Conservation (phyloP, 805 yeast species). For the Yamadazyma laniorum region DNA sequence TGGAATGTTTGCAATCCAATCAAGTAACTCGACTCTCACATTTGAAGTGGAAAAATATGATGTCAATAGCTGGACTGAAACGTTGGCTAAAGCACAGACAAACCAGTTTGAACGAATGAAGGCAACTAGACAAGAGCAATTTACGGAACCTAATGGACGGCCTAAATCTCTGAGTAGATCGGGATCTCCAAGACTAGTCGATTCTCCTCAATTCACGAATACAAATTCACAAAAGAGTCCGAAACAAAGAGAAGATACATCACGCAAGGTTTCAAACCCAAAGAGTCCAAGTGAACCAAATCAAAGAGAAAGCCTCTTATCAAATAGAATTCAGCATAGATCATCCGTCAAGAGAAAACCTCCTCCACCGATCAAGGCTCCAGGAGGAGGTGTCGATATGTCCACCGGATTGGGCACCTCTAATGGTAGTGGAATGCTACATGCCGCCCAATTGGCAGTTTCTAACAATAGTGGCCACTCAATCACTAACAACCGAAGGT, state of each 20-base stretch:
- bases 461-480: slow-evolving; percentile 26
- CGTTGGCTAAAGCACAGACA: slow-evolving; percentile 48
- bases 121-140: slow-evolving; percentile 13
- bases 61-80: slow-evolving; percentile 55
- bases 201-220: slow-evolving; percentile 21
- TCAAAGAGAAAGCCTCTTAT: slow-evolving; percentile 15
- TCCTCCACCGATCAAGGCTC: slow-evolving; percentile 27
- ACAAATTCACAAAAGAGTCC: background rate
- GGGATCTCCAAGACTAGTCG: slow-evolving; percentile 21
- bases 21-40: slow-evolving; percentile 52
- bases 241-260: background rate
- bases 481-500: slow-evolving; percentile 25
- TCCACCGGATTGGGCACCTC: slow-evolving; percentile 28
- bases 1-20: slow-evolving; percentile 56
- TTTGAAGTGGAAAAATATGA: slow-evolving; percentile 56
- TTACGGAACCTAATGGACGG: slow-evolving; percentile 1
- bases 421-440: slow-evolving; percentile 28
- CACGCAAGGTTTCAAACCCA: background rate
- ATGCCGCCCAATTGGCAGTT: slow-evolving; percentile 46
- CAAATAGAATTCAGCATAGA: slow-evolving; percentile 16
- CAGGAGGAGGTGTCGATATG: slow-evolving; percentile 22
- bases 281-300: background rate
- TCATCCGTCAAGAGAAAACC: slow-evolving; percentile 26
- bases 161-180: slow-evolving; percentile 1
- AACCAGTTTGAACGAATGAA: slow-evolving; percentile 47